Base-by-base conservation (phyloP, 805 yeast species). In the Yamadazyma scolyti region DNA sequence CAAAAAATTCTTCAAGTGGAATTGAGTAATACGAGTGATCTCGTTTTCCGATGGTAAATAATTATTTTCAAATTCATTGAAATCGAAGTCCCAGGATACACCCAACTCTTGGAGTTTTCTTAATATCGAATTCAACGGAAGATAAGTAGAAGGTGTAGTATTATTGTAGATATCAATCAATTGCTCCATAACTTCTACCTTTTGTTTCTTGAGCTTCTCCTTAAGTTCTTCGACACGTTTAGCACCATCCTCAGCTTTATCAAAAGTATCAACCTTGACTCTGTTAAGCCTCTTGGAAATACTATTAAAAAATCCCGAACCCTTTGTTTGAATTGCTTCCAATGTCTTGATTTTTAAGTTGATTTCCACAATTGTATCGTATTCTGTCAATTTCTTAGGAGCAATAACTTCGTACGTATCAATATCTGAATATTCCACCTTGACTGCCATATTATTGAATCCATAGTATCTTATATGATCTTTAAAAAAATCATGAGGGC, bases 31-130 rank as follows among this genome's bases (percentile, higher is more conserved):
- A 40, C 86, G 71, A 4, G 95, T 79, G 43, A 93, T 84, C 68
- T 93, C 98, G 47, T 81, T 85, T 54, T 93, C 97, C 6, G 95
- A 78, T 1, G 97, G 97, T 37, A 90, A 70, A 50, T 73, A 93
- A 13, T 70, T 69, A 25, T 71, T 71, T 37, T 85, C 97, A 59
- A 93, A 90, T 6, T 76, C 82, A 21, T 76, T 71, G 47, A 93
- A 88, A 35, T 82, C 95, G 14, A 58, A 46, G 56, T 90, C 96
- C 97, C 97, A 93, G 23, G 68, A 73, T 14, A 86, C 88, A 3
- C 95, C 89, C 17, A 79, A 60, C 34, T 82, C 88, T 48, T 90
- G 96, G 11, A 90, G 65, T 20, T 72, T 72, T 44, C 90, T 65
- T 16, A 88, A 58, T 2, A 83, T 72, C 0, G 73, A 60, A 48